These are phyloP conservation scores for Knufia petricola DNA, from an alignment of 2,329 filamentous ascomycete species.

Conservation along the genomic window DNA sequence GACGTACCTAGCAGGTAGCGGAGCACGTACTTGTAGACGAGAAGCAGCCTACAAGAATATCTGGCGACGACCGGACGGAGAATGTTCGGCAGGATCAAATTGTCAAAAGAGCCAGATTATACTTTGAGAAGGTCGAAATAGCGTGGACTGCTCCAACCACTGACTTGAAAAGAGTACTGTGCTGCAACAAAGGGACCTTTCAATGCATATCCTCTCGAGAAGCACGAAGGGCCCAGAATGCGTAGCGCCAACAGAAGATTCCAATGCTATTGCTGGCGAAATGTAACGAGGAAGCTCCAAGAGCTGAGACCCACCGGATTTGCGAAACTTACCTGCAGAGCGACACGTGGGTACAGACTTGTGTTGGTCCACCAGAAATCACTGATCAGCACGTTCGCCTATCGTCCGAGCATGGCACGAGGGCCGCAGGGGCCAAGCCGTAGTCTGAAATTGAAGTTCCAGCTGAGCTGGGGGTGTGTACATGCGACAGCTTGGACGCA, in stretches of 20 bases:
- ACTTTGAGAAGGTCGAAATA: too few relatives aligned
- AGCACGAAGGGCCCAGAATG: too few relatives aligned
- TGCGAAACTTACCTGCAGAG: not conserved
- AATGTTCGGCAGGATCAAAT: too few relatives aligned
- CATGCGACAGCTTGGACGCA: too few relatives aligned
- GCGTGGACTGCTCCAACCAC: too few relatives aligned
- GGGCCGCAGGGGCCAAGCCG: not conserved
- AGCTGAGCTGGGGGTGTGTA: not conserved
- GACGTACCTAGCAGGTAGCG: too few relatives aligned
- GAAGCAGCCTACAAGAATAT: too few relatives aligned
- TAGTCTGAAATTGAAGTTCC: not conserved
- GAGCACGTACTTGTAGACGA: too few relatives aligned
- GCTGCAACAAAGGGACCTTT: not conserved
- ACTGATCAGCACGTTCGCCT: not conserved
- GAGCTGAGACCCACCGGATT: not conserved
- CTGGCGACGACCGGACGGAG: too few relatives aligned
- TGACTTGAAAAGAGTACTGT: too few relatives aligned
- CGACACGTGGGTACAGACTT: constrained; percentile 1
- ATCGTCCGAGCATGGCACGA: constrained; percentile 2
- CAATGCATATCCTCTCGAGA: too few relatives aligned
- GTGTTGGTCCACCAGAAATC: not conserved
- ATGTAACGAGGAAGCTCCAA: not conserved
- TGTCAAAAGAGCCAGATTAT: not conserved
- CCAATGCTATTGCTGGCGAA: not conserved
- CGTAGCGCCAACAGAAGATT: too few relatives aligned